Conservation (phyloP, 2,329 filamentous ascomycete genomes). For the Massarina eburnea region DNA sequence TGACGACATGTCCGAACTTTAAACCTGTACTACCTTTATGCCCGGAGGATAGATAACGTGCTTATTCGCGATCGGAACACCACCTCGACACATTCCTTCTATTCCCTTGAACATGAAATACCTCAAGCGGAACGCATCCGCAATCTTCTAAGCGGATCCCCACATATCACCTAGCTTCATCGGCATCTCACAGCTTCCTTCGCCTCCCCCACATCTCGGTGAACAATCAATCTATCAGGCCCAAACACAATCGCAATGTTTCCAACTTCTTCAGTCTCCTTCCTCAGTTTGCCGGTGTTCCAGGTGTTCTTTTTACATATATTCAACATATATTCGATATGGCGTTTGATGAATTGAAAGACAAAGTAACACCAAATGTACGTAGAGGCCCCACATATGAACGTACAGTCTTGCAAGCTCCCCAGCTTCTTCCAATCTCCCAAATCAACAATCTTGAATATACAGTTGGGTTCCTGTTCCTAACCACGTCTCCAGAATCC, state of each 20-base stretch:
- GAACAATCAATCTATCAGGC: constrained; percentile 11
- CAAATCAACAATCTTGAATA: not conserved
- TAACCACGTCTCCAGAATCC: constrained; percentile 18
- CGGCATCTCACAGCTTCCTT: constrained; percentile 9
- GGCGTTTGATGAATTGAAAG: constrained; percentile 35
- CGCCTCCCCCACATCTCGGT: constrained; percentile 25
- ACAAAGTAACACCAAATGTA: constrained; percentile 36
- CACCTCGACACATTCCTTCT: too few relatives aligned
- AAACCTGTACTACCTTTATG: too few relatives aligned
- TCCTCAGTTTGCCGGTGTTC: not conserved
- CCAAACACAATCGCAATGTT: constrained; percentile 1
- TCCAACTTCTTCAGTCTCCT: not conserved
- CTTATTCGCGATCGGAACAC: too few relatives aligned
- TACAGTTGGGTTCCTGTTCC: not conserved
- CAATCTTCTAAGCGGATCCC: constrained; percentile 23
- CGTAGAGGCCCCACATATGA: constrained; percentile 18
- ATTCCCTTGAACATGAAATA: too few relatives aligned
- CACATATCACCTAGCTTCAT: constrained; percentile 19
- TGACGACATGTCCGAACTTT: too few relatives aligned
- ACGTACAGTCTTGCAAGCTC: too few relatives aligned
- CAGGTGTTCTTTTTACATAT: not conserved
- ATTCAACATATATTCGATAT: constrained; percentile 17
- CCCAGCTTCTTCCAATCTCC: not conserved
- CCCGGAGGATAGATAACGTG: too few relatives aligned
- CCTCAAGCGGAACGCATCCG: constrained; percentile 1